Base-by-base conservation (phyloP, 306 rosid species). In the Crataegus laevigata region DNA sequence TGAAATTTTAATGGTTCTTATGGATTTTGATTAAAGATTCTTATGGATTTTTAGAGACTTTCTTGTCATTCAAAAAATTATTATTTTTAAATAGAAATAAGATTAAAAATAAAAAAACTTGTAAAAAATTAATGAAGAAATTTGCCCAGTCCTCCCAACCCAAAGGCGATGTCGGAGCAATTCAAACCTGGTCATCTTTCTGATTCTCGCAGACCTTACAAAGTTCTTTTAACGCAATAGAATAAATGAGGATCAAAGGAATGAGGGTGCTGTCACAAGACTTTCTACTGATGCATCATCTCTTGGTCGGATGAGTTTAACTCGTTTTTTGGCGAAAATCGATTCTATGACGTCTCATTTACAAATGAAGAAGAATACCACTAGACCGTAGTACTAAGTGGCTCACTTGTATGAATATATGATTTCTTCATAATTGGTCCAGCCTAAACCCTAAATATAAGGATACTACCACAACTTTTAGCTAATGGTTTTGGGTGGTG, bases 141-240 rank as follows among this genome's bases (percentile, higher is more conserved):
- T 36, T 36, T 36, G 9, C 9, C 10, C 40, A 7, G 82, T 57
- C 71, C 88, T 75, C 65, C 80, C 72, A 90, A 80, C 64, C 87
- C 88, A 68, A 72, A 72, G 17, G 74, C 71, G 85, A 72, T 79
- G 40, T 76, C 79, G 17, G 92, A 90, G 85, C 88, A 78, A 76
- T 76, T 79, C 82, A 94, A 87, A 79, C 68, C 87, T 57, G 76
- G 84, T 68, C 91, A 82, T 72, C 83, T 85, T 66, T 81, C 83
- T 78, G 94, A 90, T 77, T 71, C 81, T 42, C 78, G 87, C 73
- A 90, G 91, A 69, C 98, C 97, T 42, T 90, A 90, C 86, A 90
- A 87, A 81, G 40, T 90, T 83, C 91, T 94, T 81, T 75, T 90
- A 79, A 91, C 90, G 89, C 96, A 85, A 88, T 76, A 87, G 83